phyloP scores from a whole-genome alignment of 225 moss, liverwort and hornwort genomes.

The Takakia lepidozioides region DNA sequence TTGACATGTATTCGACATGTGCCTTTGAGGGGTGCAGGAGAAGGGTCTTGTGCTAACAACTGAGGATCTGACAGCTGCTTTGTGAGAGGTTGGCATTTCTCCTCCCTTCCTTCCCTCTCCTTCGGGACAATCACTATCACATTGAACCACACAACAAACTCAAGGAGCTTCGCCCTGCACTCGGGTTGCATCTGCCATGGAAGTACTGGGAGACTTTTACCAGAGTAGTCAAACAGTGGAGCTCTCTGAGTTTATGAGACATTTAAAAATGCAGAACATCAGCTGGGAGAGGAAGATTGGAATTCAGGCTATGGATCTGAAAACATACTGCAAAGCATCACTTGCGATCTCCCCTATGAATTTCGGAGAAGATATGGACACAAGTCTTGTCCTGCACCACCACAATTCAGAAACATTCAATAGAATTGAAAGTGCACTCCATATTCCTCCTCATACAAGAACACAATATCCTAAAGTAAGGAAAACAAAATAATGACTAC shows the following conservation, averaged over 20 bases:
- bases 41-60: constrained; percentile 51
- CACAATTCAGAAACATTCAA: too few relatives aligned
- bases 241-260: not conserved
- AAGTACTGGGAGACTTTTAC: not conserved
- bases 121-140: not conserved
- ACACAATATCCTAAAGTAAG: too few relatives aligned
- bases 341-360: constrained; percentile 1
- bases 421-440: too few relatives aligned
- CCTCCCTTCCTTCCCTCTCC: not conserved
- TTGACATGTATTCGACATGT: too few relatives aligned
- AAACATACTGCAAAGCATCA: constrained; percentile 2
- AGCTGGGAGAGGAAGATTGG: too few relatives aligned
- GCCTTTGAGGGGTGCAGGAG: constrained; percentile 24
- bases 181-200: not conserved
- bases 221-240: not conserved
- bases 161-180: not conserved
- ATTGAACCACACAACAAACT: not conserved
- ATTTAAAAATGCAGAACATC: not conserved
- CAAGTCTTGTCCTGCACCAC: not conserved
- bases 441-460: too few relatives aligned
- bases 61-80: constrained; percentile 46
- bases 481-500: too few relatives aligned
- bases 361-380: not conserved
- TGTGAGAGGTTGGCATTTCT: constrained; percentile 31
- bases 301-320: not conserved